Evolutionary conservation across 2,329 filamentous ascomycete species (phyloP).

Genomic region (Tricladium varicosporioides): DNA sequence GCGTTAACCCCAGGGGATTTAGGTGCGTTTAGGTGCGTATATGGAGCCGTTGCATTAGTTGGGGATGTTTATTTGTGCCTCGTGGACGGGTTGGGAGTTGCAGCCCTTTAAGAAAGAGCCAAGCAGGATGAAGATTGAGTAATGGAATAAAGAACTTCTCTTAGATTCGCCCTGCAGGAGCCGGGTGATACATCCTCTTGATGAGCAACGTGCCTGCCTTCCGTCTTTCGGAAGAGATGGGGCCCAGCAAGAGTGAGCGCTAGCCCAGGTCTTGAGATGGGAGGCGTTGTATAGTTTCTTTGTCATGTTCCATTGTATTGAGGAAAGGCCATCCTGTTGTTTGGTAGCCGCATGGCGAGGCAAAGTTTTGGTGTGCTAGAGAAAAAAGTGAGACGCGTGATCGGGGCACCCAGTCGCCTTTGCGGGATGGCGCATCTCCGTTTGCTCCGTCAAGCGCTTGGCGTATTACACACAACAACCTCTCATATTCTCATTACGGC

Average conservation of each 20-base stretch:
- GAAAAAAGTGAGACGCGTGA: neutral
- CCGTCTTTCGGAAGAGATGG: too few species aligned
- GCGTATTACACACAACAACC: neutral
- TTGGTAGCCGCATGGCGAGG: neutral
- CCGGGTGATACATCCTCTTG: neutral
- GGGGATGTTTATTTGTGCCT: neutral
- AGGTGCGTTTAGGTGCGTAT: too few species aligned
- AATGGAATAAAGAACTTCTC: conserved; percentile 1
- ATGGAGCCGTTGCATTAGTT: neutral
- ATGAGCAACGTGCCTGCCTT: too few species aligned
- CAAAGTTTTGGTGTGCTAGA: too few species aligned
- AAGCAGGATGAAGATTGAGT: neutral
- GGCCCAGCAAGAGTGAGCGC: too few species aligned
- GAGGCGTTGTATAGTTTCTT: neutral
- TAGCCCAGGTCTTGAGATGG: too few species aligned
- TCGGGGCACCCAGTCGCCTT: too few species aligned
- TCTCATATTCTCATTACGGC: conserved; percentile 9
- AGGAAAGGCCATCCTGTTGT: neutral
- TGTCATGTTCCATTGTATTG: neutral
- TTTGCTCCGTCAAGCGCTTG: neutral
- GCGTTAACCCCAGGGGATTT: too few species aligned
- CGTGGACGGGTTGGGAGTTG: neutral
- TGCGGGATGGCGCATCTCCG: too few species aligned
- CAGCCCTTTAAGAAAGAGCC: neutral
- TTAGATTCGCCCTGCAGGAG: neutral